Evolutionary conservation across 2,329 filamentous ascomycete genomes (phyloP).

Genomic region (Ceratocystis cacaofunesta): DNA sequence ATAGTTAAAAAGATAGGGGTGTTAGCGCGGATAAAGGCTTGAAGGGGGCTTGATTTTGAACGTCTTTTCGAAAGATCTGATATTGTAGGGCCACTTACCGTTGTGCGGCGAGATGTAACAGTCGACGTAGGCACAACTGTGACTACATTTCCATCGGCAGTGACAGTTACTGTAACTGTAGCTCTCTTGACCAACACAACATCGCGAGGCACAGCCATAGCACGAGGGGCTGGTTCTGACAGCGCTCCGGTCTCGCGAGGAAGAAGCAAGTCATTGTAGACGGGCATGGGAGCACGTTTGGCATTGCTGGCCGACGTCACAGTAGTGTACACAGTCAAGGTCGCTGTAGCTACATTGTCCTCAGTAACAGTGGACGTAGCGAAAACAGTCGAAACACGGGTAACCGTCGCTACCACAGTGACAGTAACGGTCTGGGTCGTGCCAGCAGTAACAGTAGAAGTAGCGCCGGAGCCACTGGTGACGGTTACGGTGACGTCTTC

Average conservation of each 20-base stretch:
- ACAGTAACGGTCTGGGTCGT: slow-evolving; percentile 23
- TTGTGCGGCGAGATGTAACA: slow-evolving; percentile 11
- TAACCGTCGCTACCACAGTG: slow-evolving; percentile 23
- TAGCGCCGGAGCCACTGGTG: slow-evolving; percentile 5
- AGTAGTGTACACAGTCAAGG: slow-evolving; percentile 25
- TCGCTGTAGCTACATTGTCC: slow-evolving; percentile 25
- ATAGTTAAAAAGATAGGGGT: neutral
- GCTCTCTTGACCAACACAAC: slow-evolving; percentile 11
- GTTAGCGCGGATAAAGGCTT: neutral
- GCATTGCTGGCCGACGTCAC: slow-evolving; percentile 23
- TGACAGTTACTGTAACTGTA: slow-evolving; percentile 24
- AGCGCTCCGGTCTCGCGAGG: slow-evolving; percentile 21
- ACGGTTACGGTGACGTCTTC: slow-evolving; percentile 18
- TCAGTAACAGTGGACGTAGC: slow-evolving; percentile 27
- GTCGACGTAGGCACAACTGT: slow-evolving; percentile 20
- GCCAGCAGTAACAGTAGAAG: slow-evolving; percentile 18
- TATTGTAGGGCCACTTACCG: neutral
- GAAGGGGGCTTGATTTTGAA: neutral
- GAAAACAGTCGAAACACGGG: slow-evolving; percentile 26
- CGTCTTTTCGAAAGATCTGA: neutral
- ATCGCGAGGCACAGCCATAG: neutral
- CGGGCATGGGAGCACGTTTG: slow-evolving; percentile 22
- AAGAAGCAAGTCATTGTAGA: slow-evolving; percentile 16
- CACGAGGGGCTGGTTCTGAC: neutral
- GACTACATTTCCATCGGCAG: slow-evolving; percentile 22